Percentiles rank a stretch among this genome's conserved stretches.
Conservation (phyloP, 192 early-diverging fungal species). For the Dissophora ornata region DNA sequence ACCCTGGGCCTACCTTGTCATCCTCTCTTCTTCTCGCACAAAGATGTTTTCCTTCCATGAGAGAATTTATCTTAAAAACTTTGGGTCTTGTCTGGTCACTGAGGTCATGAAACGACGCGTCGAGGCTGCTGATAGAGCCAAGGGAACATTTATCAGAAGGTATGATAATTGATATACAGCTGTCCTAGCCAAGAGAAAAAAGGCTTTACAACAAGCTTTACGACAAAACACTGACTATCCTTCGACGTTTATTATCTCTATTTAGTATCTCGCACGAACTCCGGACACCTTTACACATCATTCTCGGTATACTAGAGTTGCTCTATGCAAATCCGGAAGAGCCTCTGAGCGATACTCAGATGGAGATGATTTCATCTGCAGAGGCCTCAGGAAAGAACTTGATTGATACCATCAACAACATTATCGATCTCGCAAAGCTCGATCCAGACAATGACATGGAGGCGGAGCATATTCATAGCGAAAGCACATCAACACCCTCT, state of each 20-base stretch:
- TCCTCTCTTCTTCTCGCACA: constrained; percentile 35
- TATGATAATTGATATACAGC: constrained; percentile 6
- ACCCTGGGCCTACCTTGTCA: constrained; percentile 52
- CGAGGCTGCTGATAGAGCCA: constrained; percentile 63
- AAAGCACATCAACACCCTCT: constrained; percentile 2
- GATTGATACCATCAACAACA: constrained; percentile 35
- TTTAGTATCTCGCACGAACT: constrained; percentile 62
- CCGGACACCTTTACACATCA: constrained; percentile 64
- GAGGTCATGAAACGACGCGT: constrained; percentile 58
- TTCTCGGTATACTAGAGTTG: constrained; percentile 61
- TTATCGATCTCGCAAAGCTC: constrained; percentile 34
- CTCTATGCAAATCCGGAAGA: constrained; percentile 48
- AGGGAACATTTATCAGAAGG: constrained; percentile 61
- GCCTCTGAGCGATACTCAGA: constrained; percentile 30
- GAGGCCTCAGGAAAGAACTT: constrained; percentile 56
- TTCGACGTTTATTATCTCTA: neutral
- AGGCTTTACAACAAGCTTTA: too few species aligned
- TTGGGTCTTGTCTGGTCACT: constrained; percentile 60
- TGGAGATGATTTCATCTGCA: constrained; percentile 52
- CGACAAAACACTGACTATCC: too few species aligned
- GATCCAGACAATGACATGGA: constrained; percentile 39
- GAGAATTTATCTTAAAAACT: constrained; percentile 60
- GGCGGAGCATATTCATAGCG: neutral
- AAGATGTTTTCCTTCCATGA: constrained; percentile 61
- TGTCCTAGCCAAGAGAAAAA: too few species aligned